Evolutionary conservation across 441 rosid species (phyloP).

Genomic region (Erodium chrysanthum): DNA sequence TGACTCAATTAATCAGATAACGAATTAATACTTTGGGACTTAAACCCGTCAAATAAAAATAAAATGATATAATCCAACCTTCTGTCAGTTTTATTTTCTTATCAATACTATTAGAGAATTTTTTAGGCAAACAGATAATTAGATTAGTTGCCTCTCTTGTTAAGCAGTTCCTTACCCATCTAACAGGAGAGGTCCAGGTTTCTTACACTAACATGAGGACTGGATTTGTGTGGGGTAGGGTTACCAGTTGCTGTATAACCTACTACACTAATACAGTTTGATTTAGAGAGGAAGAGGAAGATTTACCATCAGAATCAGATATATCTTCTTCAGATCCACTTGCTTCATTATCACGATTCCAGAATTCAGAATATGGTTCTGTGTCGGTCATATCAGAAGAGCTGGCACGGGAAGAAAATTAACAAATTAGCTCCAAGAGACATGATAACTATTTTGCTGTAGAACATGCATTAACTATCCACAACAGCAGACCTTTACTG

Average conservation of each 20-base stretch:
- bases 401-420: slow-evolving; percentile 28
- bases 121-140: background rate
- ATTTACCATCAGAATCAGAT: slow-evolving; percentile 70
- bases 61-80: background rate
- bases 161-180: background rate
- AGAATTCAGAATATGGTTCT: slow-evolving; percentile 65
- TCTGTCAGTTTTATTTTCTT: background rate
- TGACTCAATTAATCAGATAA: slow-evolving; percentile 16
- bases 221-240: background rate
- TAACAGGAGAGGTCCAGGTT: background rate
- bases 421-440: slow-evolving; percentile 18
- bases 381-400: slow-evolving; percentile 31
- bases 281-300: slow-evolving; percentile 14
- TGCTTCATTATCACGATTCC: slow-evolving; percentile 76
- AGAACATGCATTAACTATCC: background rate
- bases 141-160: background rate
- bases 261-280: background rate
- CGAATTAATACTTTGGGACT: background rate
- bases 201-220: slow-evolving; percentile 1
- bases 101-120: background rate
- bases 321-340: slow-evolving; percentile 80
- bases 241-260: background rate
- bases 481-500: background rate
- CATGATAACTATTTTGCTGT: background rate
- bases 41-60: background rate